Evolutionary conservation across 2,329 filamentous ascomycete genomes (phyloP), one percentile per base, ranked within the genome.

Genomic region (Microcyclospora pomicola): DNA sequence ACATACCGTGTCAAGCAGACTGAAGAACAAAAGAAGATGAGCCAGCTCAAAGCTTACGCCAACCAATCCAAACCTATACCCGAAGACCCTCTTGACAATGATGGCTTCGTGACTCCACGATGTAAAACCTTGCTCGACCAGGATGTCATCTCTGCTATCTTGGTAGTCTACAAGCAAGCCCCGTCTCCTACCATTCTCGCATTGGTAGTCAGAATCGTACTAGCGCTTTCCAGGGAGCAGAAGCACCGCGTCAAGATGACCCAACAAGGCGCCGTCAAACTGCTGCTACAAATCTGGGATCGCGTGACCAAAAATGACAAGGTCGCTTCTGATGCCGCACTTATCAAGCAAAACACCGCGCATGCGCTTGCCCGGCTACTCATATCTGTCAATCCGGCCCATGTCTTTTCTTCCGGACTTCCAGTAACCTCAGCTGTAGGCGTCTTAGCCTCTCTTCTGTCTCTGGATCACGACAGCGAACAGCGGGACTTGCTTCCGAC

Each of bases 11-110:
- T 86, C 6, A 67, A 68, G 6, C 68, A 87, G 31, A 80, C 84
- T 0, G 88, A 95, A 45, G 91, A 98, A 59, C 81, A 95, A 52
- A 91, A 88, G 64, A 85, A 83, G 53, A 84, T 98, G 65, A 74
- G 74, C 5, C 83, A 98, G 57, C 72, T 98, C 33, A 95, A 93
- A 65, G 84, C 86, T 2, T 98, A 96, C 52, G 91, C 91, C 11
- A 84, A 93, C 54, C 82, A 85, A 1, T 77, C 78, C 5, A 86
- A 84, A 52, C 60, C 65, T 2, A 56, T 67, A 0, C 64, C 69
- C 2, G 66, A 72, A 0, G 75, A 87, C 53, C 73, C 75, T 6
- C 66, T 92, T 0, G 79, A 91, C 40, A 75, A 86, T 43, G 79
- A 93, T 40, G 68, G 78, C 2, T 76, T 82, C 47, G 86, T 93